Evolutionary conservation across 805 yeast genomes (phyloP).

Genomic region (Clavispora asparagi): DNA sequence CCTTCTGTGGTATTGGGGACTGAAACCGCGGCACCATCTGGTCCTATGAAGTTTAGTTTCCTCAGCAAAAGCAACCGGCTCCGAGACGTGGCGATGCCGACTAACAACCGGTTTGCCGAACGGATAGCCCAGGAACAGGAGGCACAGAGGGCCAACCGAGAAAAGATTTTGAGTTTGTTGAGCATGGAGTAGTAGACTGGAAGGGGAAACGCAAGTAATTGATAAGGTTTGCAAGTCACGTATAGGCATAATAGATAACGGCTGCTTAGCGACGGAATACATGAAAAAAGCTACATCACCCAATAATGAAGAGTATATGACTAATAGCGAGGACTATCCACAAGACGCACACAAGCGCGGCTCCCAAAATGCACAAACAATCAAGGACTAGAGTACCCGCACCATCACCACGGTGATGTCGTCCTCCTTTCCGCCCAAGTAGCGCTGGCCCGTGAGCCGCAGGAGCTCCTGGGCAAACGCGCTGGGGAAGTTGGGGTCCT

Average conservation of each 20-base stretch:
- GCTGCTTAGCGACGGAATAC: neutral
- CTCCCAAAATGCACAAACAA: neutral
- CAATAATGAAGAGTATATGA: neutral
- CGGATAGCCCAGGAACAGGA: slow-evolving; percentile 48
- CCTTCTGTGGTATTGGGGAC: slow-evolving; percentile 8
- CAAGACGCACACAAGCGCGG: neutral
- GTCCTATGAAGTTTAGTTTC: slow-evolving; percentile 38
- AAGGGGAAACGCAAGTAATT: too few relatives aligned
- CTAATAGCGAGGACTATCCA: neutral
- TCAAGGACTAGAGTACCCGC: slow-evolving; percentile 35
- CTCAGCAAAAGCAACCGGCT: slow-evolving; percentile 52
- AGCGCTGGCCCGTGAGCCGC: slow-evolving; percentile 58
- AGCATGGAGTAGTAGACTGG: neutral
- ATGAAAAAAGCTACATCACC: neutral
- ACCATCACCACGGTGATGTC: slow-evolving; percentile 84
- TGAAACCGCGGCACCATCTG: slow-evolving; percentile 13
- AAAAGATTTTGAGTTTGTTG: slow-evolving; percentile 46
- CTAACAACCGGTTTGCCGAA: slow-evolving; percentile 48
- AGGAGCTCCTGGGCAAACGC: slow-evolving; percentile 81
- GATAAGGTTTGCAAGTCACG: too few relatives aligned
- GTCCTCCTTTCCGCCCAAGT: slow-evolving; percentile 92
- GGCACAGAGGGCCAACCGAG: slow-evolving; percentile 47
- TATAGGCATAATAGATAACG: neutral
- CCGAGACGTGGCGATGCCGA: slow-evolving; percentile 47
- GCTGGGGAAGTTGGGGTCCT: slow-evolving; percentile 70